Base-by-base conservation (phyloP, 2,329 filamentous ascomycete genomes). In the Helotiales sp. region DNA sequence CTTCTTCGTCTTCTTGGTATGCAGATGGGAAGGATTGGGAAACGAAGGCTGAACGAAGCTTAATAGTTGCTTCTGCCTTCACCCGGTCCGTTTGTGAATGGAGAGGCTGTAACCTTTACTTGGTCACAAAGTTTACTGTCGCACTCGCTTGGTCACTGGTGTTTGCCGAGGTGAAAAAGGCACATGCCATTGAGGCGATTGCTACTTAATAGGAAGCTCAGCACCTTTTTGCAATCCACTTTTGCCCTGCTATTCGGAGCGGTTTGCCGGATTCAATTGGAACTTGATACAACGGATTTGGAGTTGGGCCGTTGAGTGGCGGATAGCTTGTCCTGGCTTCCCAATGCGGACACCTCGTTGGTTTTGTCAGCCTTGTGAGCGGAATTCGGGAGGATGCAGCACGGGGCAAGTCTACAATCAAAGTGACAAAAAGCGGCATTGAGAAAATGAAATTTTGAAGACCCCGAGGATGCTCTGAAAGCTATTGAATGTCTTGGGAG, bases 121-220 rank as follows among this genome's bases (percentile, higher is more conserved):
- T 50, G 43, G 32, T 59, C 37, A 32, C 34, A 45, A 63, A 30
- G 37, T 22, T 30, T 24, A 10, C 17, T 58, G 22, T 66, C 59
- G 59, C 50, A 62, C 47, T 58, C 64, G 64, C 59, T n/a, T 66
- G 49, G 40, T 52, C 55, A 65, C 30, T 61, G 10, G 17, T 45
- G 57, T 62, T 20, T 52, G 52, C 65, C 65, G 65, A 67, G 65
- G 65, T 59, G 61, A 34, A 34, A 34, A 34, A 49, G 50, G 60
- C 65, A 67, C 65, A 67, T 64, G 65, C n/a, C 15, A 30, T 50
- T 11, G 22, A 59, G 8, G 32, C 52, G 24, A 59, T 45, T 43
- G 26, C 24, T 28, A 43, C 34, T 34, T 49, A 43, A 20, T 17
- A 40, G 60, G 49, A 24, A 47, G 20, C 40, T 55, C n/a, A 55